Base-by-base conservation (phyloP, 371 early-diverging fungal species). In the Mucor mucedo region DNA sequence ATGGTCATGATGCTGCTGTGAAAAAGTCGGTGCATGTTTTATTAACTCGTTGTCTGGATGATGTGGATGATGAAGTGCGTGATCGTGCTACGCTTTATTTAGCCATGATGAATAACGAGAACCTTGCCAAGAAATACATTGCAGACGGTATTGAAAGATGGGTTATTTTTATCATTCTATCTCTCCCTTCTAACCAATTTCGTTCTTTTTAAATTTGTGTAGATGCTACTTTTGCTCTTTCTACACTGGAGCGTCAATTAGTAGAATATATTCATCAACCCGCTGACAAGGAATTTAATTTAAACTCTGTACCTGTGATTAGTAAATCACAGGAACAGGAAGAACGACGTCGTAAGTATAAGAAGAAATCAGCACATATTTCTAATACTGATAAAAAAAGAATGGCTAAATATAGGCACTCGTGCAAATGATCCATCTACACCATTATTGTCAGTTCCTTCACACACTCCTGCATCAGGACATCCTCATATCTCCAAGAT, bases 1-100 rank as follows among this genome's bases (percentile, higher is more conserved):
- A 91, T 60, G 83, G 90, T 13, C 87, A 86, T 33, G 96, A 97
- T 48, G 66, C 86, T 13, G 69, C 85, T 10, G 90, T 93, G 49
- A 89, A 91, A 68, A 84, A 84, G 65, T 91, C 90, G 40, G 88
- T 98, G 52, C 81, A 84, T 40, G 92, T 97, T 16, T 82, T 98
- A 47, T 82, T 98, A 61, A 91, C 87, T 48, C 91, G 98, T 63
- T 98, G 98, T 79, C 78, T 95, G 70, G 97, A 98, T 63, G 99
- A 99, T 75, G 88, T 86, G 33, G 98, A 99, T 76, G 98, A 98
- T 75, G 98, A 99, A 75, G 98, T 98, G 21, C 93, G 99, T 62
- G 99, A 99, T 72, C 90, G 98, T 58, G 96, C 98, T 29, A 91
- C 94, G 2, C 82, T 97, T 85, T 93, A 89, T 66, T 76, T 99